These are phyloP conservation scores for Leccinum variicolor DNA, from an alignment of 768 basidiomycete species.

Conservation along the genomic window DNA sequence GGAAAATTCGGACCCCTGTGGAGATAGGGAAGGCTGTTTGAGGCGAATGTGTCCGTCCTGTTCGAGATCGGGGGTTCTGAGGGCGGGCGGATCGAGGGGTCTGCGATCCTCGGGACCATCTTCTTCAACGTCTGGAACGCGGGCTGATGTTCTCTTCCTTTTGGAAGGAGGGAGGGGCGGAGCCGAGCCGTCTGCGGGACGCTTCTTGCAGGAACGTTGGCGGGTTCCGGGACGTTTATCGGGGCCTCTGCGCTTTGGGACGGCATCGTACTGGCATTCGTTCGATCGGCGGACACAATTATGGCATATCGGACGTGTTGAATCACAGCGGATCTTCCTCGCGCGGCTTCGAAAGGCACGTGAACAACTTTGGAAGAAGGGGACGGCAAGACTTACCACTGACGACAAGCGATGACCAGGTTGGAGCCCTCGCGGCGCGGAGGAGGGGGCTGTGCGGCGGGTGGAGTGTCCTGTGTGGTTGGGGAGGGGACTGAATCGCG, in stretches of 20 bases:
- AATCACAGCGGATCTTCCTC: constrained; percentile 86
- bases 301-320: constrained; percentile 74
- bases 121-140: constrained; percentile 33
- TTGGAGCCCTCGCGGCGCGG: constrained; percentile 58
- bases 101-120: constrained; percentile 23
- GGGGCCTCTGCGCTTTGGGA: constrained; percentile 79
- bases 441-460: constrained; percentile 23
- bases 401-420: constrained; percentile 80
- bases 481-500: constrained; percentile 45
- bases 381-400: constrained; percentile 57
- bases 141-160: constrained; percentile 43
- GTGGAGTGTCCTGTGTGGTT: constrained; percentile 19
- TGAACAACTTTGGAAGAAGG: constrained; percentile 26
- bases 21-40: constrained; percentile 31
- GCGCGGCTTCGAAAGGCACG: constrained; percentile 57
- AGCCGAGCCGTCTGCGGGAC: constrained; percentile 53
- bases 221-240: constrained; percentile 85
- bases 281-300: constrained; percentile 79
- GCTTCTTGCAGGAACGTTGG: constrained; percentile 82
- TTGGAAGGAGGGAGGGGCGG: constrained; percentile 49
- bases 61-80: constrained; percentile 27
- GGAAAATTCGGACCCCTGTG: constrained; percentile 30
- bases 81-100: constrained; percentile 21
- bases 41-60: constrained; percentile 23
- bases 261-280: constrained; percentile 75